A percentile compares a stretch with the other conserved stretches of the same genome.
phyloP scores from a whole-genome alignment of 352 stramenopile genomes.

The Globisporangium rhizosaccharum region DNA sequence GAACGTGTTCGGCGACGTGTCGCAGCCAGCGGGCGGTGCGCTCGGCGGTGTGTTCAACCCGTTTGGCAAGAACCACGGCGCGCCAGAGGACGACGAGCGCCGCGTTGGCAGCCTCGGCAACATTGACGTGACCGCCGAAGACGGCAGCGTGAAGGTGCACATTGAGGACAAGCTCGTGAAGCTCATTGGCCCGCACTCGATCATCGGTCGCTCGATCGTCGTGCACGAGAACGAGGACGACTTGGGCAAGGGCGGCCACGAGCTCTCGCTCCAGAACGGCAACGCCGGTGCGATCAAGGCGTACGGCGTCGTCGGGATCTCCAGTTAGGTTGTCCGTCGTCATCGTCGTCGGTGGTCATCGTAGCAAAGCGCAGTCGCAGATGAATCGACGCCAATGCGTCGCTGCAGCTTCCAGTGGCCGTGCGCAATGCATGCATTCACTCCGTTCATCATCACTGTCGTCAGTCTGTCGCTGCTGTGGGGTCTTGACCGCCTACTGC shows the following conservation, averaged over 20 bases:
- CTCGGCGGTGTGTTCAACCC: slow-evolving; percentile 96
- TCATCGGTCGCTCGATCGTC: slow-evolving; percentile 95
- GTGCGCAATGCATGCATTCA: no score
- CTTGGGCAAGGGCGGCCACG: slow-evolving; percentile 94
- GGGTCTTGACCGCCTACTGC: no score
- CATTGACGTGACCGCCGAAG: slow-evolving; percentile 70
- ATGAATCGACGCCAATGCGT: no score
- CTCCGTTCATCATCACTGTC: no score
- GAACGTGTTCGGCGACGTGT: slow-evolving; percentile 95
- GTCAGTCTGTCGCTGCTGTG: no score
- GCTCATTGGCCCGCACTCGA: slow-evolving; percentile 96
- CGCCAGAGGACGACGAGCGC: slow-evolving; percentile 92
- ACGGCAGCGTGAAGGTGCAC: slow-evolving; percentile 88
- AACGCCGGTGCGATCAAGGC: slow-evolving; percentile 92
- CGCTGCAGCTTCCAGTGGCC: no score
- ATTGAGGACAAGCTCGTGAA: slow-evolving; percentile 96
- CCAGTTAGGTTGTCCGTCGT: slow-evolving; percentile 29
- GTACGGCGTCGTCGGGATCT: slow-evolving; percentile 92
- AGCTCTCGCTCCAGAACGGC: slow-evolving; percentile 94
- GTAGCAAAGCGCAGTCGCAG: no score
- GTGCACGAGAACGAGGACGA: slow-evolving; percentile 95
- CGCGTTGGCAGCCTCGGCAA: slow-evolving; percentile 95
- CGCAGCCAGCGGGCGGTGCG: slow-evolving; percentile 57
- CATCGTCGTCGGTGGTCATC: no score
- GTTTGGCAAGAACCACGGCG: slow-evolving; percentile 97